A percentile compares a stretch with the other conserved stretches of the same genome.
These are phyloP conservation scores for Globisporangium ultimum DNA, from an alignment of 352 stramenopile genomes.

Conservation along the genomic window DNA sequence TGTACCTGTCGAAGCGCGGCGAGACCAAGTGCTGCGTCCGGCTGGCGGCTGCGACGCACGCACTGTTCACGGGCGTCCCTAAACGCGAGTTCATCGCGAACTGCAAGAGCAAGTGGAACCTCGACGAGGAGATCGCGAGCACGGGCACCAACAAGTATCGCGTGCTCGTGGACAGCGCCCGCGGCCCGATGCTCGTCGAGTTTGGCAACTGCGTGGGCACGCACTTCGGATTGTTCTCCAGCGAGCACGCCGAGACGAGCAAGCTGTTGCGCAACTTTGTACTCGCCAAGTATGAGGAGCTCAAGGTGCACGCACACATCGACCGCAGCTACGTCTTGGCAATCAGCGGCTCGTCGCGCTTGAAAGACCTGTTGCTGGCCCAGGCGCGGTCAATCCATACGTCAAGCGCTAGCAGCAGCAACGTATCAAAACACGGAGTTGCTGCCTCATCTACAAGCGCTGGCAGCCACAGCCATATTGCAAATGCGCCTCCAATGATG, in stretches of 20 bases:
- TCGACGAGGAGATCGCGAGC: slow-evolving; percentile 72
- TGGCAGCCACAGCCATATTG: slow-evolving; percentile 4
- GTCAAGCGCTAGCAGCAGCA: background rate
- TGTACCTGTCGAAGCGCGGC: slow-evolving; percentile 50
- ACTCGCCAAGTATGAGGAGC: slow-evolving; percentile 48
- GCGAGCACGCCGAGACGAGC: slow-evolving; percentile 51
- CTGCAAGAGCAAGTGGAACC: slow-evolving; percentile 74
- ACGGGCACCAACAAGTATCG: slow-evolving; percentile 71
- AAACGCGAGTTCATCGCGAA: slow-evolving; percentile 59
- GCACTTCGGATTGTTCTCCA: slow-evolving; percentile 57
- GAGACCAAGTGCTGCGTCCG: slow-evolving; percentile 67
- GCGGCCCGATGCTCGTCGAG: slow-evolving; percentile 74
- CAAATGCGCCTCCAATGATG: slow-evolving; percentile 16
- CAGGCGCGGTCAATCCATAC: slow-evolving; percentile 36
- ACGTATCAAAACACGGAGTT: background rate
- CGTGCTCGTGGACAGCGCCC: slow-evolving; percentile 76
- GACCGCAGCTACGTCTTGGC: slow-evolving; percentile 70
- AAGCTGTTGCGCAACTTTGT: slow-evolving; percentile 58
- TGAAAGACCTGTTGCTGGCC: slow-evolving; percentile 48
- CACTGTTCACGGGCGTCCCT: slow-evolving; percentile 26
- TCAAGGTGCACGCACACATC: slow-evolving; percentile 68
- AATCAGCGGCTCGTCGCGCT: slow-evolving; percentile 49
- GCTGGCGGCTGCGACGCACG: slow-evolving; percentile 48
- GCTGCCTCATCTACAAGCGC: slow-evolving; percentile 8
- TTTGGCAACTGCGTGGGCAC: slow-evolving; percentile 76